phyloP scores from a whole-genome alignment of 2,329 filamentous ascomycete species.

The Colletotrichum filicis region DNA sequence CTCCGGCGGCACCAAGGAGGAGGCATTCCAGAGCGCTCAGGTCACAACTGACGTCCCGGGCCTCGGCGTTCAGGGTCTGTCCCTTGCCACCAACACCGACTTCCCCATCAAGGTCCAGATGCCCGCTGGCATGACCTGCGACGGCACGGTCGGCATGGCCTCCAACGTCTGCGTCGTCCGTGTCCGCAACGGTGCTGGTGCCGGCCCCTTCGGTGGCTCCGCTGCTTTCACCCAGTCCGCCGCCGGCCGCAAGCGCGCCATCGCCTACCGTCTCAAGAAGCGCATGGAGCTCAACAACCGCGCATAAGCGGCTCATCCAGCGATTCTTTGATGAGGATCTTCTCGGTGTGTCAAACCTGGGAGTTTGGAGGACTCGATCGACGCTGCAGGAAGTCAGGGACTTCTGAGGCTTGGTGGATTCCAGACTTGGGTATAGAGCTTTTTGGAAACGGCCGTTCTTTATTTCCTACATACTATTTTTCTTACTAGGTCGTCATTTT shows the following conservation, averaged over 20 bases:
- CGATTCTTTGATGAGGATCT: background rate
- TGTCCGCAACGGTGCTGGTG: conserved; percentile 69
- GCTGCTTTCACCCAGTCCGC: conserved; percentile 72
- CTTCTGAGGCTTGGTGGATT: conserved; percentile 7
- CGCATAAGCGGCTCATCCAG: conserved; percentile 27
- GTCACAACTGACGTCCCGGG: conserved; percentile 73
- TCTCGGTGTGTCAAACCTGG: conserved; percentile 18
- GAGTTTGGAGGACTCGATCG: conserved; percentile 19
- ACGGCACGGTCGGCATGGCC: conserved; percentile 67
- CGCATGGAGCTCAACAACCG: conserved; percentile 46
- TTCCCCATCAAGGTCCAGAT: conserved; percentile 74
- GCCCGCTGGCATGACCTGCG: conserved; percentile 75
- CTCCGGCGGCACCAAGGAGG: conserved; percentile 69
- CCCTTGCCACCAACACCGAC: conserved; percentile 68
- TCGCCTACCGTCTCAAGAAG: conserved; percentile 62
- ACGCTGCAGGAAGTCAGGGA: conserved; percentile 29
- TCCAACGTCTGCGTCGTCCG: conserved; percentile 73
- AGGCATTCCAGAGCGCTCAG: conserved; percentile 68
- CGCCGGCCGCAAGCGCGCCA: conserved; percentile 68
- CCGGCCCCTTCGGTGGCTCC: conserved; percentile 75
- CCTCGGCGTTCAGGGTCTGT: conserved; percentile 64
- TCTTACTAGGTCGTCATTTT: conserved; percentile 25
- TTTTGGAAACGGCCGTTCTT: conserved; percentile 33
- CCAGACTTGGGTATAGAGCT: conserved; percentile 30
- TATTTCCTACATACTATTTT: conserved; percentile 26